Evolutionary conservation across 2,329 filamentous ascomycete species (phyloP).

Genomic region (Neofusicoccum umdonicola): DNA sequence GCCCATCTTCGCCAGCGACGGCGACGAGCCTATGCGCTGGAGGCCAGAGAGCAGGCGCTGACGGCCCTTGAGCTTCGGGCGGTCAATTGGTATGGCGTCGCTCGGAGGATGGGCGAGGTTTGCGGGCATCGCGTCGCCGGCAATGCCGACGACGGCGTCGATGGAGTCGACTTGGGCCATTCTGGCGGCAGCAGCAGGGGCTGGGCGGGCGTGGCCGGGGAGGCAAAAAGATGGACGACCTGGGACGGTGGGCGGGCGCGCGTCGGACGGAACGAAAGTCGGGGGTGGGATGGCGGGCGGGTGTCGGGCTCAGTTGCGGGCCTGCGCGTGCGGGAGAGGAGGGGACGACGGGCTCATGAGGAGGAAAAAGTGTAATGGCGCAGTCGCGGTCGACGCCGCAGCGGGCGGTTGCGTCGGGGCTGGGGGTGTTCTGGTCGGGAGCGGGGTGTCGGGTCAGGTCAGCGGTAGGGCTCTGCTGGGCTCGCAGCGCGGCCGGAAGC

Average conservation of each 20-base stretch:
- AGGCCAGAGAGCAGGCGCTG: slow-evolving; percentile 70
- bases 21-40: slow-evolving; percentile 78
- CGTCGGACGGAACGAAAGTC: neutral
- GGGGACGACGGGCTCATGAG: slow-evolving; percentile 1
- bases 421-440: neutral
- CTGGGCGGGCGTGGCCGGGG: neutral
- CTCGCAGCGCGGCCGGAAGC: neutral
- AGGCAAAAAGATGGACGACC: neutral
- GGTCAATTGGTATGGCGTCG: slow-evolving; percentile 15
- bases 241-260: neutral
- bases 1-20: slow-evolving; percentile 64
- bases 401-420: neutral
- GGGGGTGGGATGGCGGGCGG: neutral
- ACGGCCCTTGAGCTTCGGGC: slow-evolving; percentile 62
- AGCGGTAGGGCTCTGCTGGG: neutral
- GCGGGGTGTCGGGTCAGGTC: neutral
- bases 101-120: neutral
- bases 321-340: neutral
- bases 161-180: slow-evolving; percentile 16
- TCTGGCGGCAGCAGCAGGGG: neutral
- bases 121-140: neutral
- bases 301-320: neutral
- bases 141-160: slow-evolving; percentile 8
- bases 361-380: neutral
- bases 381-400: neutral